Base-by-base conservation (phyloP, 139 green algal genomes). In the Micromonas pusilla region DNA sequence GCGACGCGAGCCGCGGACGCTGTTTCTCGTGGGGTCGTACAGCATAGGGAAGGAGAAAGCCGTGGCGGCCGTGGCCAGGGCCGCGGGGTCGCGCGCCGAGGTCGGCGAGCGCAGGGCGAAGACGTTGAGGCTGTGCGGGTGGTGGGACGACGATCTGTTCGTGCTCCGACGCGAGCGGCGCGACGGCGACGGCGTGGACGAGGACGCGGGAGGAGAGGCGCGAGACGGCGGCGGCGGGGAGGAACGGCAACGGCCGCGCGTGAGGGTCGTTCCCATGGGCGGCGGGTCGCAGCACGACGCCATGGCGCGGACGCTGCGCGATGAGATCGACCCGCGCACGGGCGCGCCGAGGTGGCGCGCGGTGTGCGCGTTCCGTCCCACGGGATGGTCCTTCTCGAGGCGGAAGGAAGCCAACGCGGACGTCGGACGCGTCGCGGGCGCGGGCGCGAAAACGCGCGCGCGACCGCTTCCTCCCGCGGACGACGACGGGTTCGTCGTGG, bases 1-100 rank as follows among this genome's bases (percentile, higher is more conserved):
- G 0, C 94, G 93, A 84, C 96, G 96, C 73, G 32, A 60, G 21
- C 85, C 82, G 3, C 26, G 31, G 33, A 92, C 87, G 1, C 89
- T 98, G 65, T 97, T 96, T 62, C 81, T 98, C 26, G 92, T 97
- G 77, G 91, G 91, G 13, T 89, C 84, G 20, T 97, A 97, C 82
- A 91, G 85, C 67, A 94, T 97, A 52, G 93, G 93, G 76, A 96
- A 97, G 84, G 94, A 98, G 86, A 83, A 86, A 0, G 75, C 96
- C 9, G 97, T 96, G 82, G 82, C 96, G 39, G 92, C 93, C 73
- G 88, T 90, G 57, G 93, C 90, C 38, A 38, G 53, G 2, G 38
- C 25, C 5, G 36, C 34, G 37, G 13, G 26, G 5, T 62, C 37
- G 36, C 37, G 38, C n/a, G 38, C 38, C 1, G 33, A 20, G 34